A percentile compares a stretch with the other conserved stretches of the same genome.
phyloP scores from a whole-genome alignment of 2,329 filamentous ascomycete species.

The Sporothrix pallida region DNA sequence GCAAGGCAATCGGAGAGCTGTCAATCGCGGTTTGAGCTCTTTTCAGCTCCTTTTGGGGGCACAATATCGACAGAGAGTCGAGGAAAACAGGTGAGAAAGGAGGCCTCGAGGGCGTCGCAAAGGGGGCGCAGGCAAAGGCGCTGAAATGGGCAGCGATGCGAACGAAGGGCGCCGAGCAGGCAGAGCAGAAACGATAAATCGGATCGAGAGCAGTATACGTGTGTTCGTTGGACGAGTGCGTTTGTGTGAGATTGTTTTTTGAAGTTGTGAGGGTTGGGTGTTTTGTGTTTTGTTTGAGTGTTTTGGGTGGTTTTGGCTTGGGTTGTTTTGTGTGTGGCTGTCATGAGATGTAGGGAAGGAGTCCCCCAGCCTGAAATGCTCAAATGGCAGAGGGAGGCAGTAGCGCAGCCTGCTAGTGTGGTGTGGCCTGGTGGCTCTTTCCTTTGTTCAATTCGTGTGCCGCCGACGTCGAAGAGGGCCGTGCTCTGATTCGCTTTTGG shows the following conservation, averaged over 20 bases:
- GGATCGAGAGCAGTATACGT: background rate
- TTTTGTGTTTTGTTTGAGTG: too few relatives aligned
- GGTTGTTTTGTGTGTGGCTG: background rate
- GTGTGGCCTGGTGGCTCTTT: background rate
- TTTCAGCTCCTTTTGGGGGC: background rate
- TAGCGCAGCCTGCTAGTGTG: background rate
- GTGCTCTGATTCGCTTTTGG: slow-evolving; percentile 26
- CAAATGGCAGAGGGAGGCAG: background rate
- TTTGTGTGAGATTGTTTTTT: background rate
- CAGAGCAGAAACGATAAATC: background rate
- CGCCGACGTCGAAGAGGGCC: slow-evolving; percentile 4
- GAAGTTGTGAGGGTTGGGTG: background rate
- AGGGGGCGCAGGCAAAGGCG: background rate
- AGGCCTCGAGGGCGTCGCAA: slow-evolving; percentile 5
- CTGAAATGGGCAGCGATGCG: slow-evolving; percentile 1
- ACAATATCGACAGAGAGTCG: background rate
- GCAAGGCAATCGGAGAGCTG: background rate
- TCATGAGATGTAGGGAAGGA: slow-evolving; percentile 26
- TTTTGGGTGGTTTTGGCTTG: slow-evolving; percentile 14
- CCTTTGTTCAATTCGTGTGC: slow-evolving; percentile 18
- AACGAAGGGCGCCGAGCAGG: background rate
- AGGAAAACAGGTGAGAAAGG: background rate
- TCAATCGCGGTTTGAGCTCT: background rate
- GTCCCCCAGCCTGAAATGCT: slow-evolving; percentile 5
- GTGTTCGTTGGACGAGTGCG: background rate